Conservation (phyloP, 306 rosid genomes). For the Cicer pinnatifidum region DNA sequence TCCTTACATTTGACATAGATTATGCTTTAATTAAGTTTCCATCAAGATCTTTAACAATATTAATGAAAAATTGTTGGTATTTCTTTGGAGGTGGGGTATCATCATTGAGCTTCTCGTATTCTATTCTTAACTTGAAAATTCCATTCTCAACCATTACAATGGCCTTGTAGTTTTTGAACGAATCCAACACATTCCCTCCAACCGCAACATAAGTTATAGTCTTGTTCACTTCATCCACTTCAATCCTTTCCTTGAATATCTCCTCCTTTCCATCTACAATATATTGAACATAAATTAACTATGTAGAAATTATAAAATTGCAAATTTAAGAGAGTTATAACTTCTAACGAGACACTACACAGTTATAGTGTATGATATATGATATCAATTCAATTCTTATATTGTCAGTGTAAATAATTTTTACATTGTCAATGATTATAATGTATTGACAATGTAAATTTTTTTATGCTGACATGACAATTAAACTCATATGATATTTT, state of each 20-base stretch:
- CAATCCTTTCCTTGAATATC: slow-evolving; percentile 39
- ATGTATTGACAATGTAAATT: no score
- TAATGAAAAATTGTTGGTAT: slow-evolving; percentile 38
- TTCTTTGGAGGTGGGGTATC: slow-evolving; percentile 38
- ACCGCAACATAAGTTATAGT: slow-evolving; percentile 39
- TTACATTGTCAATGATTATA: no score
- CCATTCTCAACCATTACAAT: slow-evolving; percentile 39
- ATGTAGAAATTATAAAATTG: no score
- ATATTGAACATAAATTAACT: no score
- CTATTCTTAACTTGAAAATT: slow-evolving; percentile 36
- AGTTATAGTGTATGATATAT: no score
- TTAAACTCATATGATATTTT: no score
- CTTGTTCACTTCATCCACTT: slow-evolving; percentile 38
- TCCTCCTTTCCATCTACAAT: slow-evolving; percentile 41
- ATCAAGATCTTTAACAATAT: slow-evolving; percentile 40
- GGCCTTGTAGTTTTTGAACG: slow-evolving; percentile 38
- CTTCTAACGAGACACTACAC: no score
- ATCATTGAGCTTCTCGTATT: slow-evolving; percentile 37
- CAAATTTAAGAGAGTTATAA: no score
- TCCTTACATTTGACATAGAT: no score
- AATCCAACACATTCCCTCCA: slow-evolving; percentile 43
- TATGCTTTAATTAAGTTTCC: slow-evolving; percentile 31
- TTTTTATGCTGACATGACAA: no score
- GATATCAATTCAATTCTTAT: no score
- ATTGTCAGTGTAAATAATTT: no score